Conservation (phyloP, 371 early-diverging fungal species). For the Mucor sp. region DNA sequence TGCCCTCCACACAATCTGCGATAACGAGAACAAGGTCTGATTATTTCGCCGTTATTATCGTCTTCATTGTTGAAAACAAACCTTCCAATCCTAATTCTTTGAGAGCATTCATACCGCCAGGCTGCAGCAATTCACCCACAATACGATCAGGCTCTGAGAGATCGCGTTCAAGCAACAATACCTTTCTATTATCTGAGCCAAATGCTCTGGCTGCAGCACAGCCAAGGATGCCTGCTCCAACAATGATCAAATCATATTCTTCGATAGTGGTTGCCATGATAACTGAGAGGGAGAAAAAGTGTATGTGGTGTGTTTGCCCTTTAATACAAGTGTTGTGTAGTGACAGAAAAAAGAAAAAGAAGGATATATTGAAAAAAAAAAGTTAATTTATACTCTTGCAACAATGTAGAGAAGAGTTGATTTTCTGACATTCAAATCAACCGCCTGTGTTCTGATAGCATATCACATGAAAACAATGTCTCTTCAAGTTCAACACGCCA, state of each 20-base stretch:
- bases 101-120: constrained; percentile 85
- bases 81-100: constrained; percentile 70
- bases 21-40: neutral
- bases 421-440: neutral
- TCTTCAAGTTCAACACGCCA: neutral
- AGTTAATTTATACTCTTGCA: neutral
- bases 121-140: constrained; percentile 95
- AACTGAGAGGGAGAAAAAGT: neutral
- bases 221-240: constrained; percentile 91
- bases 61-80: constrained; percentile 11
- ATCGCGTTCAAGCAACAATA: constrained; percentile 81
- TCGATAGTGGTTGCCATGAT: neutral
- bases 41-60: neutral
- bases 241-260: constrained; percentile 75
- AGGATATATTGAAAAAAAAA: neutral
- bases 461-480: neutral
- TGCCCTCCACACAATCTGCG: constrained; percentile 72
- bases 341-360: neutral
- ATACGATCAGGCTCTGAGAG: constrained; percentile 92
- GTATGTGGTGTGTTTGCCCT: neutral
- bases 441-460: neutral
- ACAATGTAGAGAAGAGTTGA: neutral
- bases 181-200: constrained; percentile 66
- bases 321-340: neutral
- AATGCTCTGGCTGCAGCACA: constrained; percentile 80